Conservation (phyloP, 2,329 filamentous ascomycete genomes). For the Talaromyces albobiverticillius region DNA sequence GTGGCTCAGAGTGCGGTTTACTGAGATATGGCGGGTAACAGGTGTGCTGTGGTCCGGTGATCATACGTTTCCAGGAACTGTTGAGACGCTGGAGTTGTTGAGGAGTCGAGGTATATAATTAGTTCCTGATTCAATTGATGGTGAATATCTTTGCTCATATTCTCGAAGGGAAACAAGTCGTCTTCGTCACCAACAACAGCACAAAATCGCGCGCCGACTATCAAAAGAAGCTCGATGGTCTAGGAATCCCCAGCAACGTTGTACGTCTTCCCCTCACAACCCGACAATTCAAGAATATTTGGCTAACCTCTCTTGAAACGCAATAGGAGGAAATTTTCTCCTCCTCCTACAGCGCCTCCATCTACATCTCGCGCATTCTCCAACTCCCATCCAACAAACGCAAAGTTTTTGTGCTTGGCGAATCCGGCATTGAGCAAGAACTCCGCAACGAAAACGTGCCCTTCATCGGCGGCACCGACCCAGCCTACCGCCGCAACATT, state of each 20-base stretch:
- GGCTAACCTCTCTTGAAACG: not conserved
- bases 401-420: slow-evolving; percentile 93
- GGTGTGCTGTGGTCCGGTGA: slow-evolving; percentile 97
- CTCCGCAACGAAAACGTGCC: slow-evolving; percentile 73
- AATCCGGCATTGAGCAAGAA: slow-evolving; percentile 87
- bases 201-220: slow-evolving; percentile 94
- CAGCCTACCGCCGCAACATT: slow-evolving; percentile 71
- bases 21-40: slow-evolving; percentile 46
- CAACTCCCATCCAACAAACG: slow-evolving; percentile 73
- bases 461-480: slow-evolving; percentile 84
- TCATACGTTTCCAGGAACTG: slow-evolving; percentile 77
- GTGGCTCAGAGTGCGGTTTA: slow-evolving; percentile 21
- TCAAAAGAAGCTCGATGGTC: slow-evolving; percentile 78
- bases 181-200: slow-evolving; percentile 99
- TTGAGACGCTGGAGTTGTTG: slow-evolving; percentile 80
- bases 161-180: slow-evolving; percentile 73
- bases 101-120: slow-evolving; percentile 66
- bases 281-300: too few species aligned
- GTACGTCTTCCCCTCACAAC: slow-evolving; percentile 33
- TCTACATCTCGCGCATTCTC: slow-evolving; percentile 94
- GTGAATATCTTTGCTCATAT: slow-evolving; percentile 7
- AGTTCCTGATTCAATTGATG: too few species aligned
- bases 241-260: slow-evolving; percentile 74
- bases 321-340: slow-evolving; percentile 85
- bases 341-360: slow-evolving; percentile 88